Conservation (phyloP, 768 basidiomycete genomes). For the Galerina marginata region DNA sequence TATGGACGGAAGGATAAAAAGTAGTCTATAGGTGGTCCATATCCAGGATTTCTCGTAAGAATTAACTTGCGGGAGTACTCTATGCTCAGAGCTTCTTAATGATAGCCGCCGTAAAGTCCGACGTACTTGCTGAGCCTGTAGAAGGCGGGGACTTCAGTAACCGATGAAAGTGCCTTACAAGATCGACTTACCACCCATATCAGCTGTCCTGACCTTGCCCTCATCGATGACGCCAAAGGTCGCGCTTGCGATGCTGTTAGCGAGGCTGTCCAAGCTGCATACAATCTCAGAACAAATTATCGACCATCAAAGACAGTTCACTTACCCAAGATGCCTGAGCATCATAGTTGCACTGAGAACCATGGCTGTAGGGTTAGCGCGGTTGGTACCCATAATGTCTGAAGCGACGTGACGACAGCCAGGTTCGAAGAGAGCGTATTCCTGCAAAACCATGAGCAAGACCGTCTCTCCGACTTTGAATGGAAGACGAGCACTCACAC, state of each 20-base stretch:
- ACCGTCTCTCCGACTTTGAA: background rate
- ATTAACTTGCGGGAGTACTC: conserved; percentile 2
- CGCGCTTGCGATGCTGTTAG: conserved; percentile 90
- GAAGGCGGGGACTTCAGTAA: conserved; percentile 12
- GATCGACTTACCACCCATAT: conserved; percentile 83
- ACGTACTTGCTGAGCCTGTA: conserved; percentile 85
- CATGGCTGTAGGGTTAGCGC: conserved; percentile 97
- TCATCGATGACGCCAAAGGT: conserved; percentile 92
- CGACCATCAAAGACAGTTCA: conserved; percentile 1
- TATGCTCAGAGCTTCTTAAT: conserved; percentile 71
- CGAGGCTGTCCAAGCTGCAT: conserved; percentile 83
- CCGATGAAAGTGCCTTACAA: conserved; percentile 1
- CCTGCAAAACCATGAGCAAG: conserved; percentile 48
- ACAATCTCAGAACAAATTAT: conserved; percentile 9
- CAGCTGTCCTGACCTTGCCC: conserved; percentile 88
- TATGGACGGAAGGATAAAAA: conserved; percentile 10
- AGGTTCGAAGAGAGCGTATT: conserved; percentile 98
- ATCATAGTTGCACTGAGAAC: conserved; percentile 98
- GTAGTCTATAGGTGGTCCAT: conserved; percentile 24
- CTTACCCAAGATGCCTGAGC: conserved; percentile 91
- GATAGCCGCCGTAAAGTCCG: conserved; percentile 92
- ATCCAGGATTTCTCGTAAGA: conserved; percentile 22
- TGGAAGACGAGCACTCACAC: conserved; percentile 49
- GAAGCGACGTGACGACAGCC: conserved; percentile 95
- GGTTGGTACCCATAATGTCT: conserved; percentile 96